Conservation (phyloP, 1,139 yeast species). For the Arxiozyma slooffiae region DNA sequence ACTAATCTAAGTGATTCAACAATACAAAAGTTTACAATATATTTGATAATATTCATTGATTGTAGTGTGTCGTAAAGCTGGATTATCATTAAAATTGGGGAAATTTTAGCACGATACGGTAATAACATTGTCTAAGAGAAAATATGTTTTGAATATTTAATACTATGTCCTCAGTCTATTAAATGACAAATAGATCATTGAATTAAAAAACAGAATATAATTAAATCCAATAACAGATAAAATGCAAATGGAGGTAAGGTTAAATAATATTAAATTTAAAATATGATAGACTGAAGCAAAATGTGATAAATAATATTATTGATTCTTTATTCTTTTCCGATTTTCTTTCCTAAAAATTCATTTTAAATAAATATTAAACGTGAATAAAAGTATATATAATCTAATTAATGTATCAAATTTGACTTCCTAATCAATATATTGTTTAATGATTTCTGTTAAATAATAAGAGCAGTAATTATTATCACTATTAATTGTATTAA, state of each 20-base stretch:
- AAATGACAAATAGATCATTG: constrained; percentile 35
- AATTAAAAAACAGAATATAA: constrained; percentile 43
- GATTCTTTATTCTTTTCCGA: constrained; percentile 6
- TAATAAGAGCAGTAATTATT: not conserved
- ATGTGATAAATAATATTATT: not conserved
- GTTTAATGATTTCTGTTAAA: not conserved
- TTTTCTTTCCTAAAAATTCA: constrained; percentile 87
- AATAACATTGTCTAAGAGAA: constrained; percentile 61
- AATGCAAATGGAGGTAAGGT: constrained; percentile 59
- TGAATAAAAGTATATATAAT: constrained; percentile 50
- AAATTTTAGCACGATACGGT: constrained; percentile 67
- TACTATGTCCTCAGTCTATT: constrained; percentile 37
- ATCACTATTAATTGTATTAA: no score
- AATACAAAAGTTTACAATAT: constrained; percentile 52
- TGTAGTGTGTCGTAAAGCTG: constrained; percentile 89
- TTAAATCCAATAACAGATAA: constrained; percentile 52
- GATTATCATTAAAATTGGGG: constrained; percentile 88
- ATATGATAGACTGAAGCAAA: not conserved
- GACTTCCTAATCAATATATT: constrained; percentile 14
- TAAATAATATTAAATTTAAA: constrained; percentile 32
- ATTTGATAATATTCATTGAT: constrained; percentile 50
- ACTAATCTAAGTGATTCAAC: constrained; percentile 58
- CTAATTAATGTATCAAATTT: constrained; percentile 34
- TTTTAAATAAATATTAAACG: constrained; percentile 79
- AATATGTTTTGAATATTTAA: constrained; percentile 7